Conservation (phyloP, 2,329 filamentous ascomycete genomes). For the Xylariaceae sp. region DNA sequence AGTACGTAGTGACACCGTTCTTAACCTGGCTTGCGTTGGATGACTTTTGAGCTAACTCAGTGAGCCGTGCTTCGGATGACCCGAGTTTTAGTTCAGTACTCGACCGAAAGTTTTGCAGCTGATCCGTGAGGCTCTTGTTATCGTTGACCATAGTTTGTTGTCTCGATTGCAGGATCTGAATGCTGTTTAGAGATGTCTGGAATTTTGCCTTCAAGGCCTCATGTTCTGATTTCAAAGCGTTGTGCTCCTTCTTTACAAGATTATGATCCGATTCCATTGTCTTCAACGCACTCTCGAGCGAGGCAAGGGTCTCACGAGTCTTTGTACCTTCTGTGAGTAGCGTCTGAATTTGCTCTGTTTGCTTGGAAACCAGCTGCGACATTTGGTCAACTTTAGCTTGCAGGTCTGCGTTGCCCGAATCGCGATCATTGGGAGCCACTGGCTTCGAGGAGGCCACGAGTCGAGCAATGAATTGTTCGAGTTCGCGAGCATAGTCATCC, state of each 20-base stretch:
- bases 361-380: constrained; percentile 13
- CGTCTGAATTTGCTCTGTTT: constrained; percentile 18
- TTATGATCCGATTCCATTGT: constrained; percentile 7
- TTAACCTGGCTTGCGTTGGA: not conserved
- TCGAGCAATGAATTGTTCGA: constrained; percentile 20
- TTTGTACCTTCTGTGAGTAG: constrained; percentile 11
- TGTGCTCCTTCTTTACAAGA: constrained; percentile 12
- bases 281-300: constrained; percentile 3
- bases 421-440: constrained; percentile 7
- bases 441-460: constrained; percentile 10
- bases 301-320: not conserved
- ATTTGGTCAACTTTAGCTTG: constrained; percentile 23
- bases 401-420: constrained; percentile 16
- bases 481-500: constrained; percentile 11
- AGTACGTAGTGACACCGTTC: not conserved
- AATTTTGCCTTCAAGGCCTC: constrained; percentile 2
- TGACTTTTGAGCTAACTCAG: not conserved
- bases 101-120: constrained; percentile 5
- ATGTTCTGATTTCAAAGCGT: constrained; percentile 13
- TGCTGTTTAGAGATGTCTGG: not conserved
- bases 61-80: not conserved
- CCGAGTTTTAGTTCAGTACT: not conserved
- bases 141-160: constrained; percentile 4
- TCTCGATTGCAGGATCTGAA: constrained; percentile 3
- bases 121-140: constrained; percentile 8